Evolutionary conservation across 768 basidiomycete species (phyloP), one percentile per base, ranked within the genome.

Genomic region (Boletus subparvulus): DNA sequence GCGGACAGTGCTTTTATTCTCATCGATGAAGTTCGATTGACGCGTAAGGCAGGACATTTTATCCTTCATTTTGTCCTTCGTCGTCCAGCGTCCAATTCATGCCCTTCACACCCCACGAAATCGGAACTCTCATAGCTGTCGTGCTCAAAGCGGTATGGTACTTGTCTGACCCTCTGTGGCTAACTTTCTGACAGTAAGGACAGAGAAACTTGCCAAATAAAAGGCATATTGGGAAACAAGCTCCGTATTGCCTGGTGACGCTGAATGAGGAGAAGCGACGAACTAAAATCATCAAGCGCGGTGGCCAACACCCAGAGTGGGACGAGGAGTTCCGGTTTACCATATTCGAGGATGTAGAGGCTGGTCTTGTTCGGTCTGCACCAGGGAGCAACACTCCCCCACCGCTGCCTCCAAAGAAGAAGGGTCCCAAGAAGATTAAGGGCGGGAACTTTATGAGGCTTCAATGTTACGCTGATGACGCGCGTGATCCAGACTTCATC

Each of bases 251-350:
- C 63, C 75, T 85, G 24, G 82, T 96, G 26, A 77, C 80, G 4
- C 77, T 94, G 50, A 88, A 92, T 67, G 85, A 86, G 48, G 88
- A 94, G 72, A 94, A 87, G 66, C 84, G 87, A 56, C 82, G 91
- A 50, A 98, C 96, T 6, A 92, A 89, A 71, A 86, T 93, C n/a
- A 88, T 98, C 71, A 95, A 92, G 70, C 88, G 93, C 32, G 97
- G 97, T 48, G 97, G 97, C 17, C 97, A 99, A 71, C 94, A 97
- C 72, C 97, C 97, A 6, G 94, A 94, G 74, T 99, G 97, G 95
- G 97, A 99, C 69, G 94, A 97, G 65, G 97, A 99, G 74, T 79
- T 98, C 66, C 87, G 97, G 42, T 98, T 98, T 73, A 86, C 88
- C 26, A 77, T 99, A 44, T 83, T 79, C 61, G 95, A 98, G 68